phyloP scores from a whole-genome alignment of 1,284 basidiomycete genomes.

The Ustilago hordei region DNA sequence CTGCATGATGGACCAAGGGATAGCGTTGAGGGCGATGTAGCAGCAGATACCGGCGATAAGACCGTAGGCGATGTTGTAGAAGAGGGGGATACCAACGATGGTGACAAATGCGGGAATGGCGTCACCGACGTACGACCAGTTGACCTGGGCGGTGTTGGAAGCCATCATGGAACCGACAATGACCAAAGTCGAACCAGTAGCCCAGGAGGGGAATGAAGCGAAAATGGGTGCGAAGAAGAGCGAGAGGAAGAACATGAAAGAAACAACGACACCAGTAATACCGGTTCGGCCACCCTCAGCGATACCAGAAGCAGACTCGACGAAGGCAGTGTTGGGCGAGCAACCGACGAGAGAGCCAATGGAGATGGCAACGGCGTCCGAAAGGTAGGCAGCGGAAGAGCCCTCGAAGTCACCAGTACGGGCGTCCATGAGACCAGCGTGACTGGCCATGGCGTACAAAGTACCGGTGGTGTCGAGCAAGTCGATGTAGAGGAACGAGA shows the following conservation, averaged over 20 bases:
- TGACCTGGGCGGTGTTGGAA: conserved; percentile 84
- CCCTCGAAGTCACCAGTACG: conserved; percentile 88
- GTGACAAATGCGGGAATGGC: conserved; percentile 75
- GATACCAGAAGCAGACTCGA: conserved; percentile 77
- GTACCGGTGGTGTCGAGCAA: conserved; percentile 75
- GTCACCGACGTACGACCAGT: conserved; percentile 87
- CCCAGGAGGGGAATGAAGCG: conserved; percentile 86
- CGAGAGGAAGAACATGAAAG: conserved; percentile 83
- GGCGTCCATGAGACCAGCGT: conserved; percentile 86
- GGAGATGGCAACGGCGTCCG: conserved; percentile 81
- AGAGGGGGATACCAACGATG: conserved; percentile 56
- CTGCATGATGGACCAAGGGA: conserved; percentile 75
- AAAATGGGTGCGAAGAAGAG: conserved; percentile 92
- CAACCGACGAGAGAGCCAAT: conserved; percentile 85
- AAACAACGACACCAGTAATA: conserved; percentile 81
- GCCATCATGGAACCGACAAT: conserved; percentile 92
- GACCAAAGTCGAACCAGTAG: conserved; percentile 85
- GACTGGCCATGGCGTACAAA: conserved; percentile 89
- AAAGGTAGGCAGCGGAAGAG: conserved; percentile 79
- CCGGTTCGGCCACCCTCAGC: conserved; percentile 89
- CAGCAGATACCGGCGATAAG: conserved; percentile 82
- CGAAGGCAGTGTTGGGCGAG: conserved; percentile 88
- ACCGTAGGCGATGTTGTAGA: conserved; percentile 84
- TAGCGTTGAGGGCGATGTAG: conserved; percentile 81
- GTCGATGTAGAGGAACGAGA: conserved; percentile 87